phyloP scores from a whole-genome alignment of 2,329 filamentous ascomycete genomes.

The Cladosporium sp. region DNA sequence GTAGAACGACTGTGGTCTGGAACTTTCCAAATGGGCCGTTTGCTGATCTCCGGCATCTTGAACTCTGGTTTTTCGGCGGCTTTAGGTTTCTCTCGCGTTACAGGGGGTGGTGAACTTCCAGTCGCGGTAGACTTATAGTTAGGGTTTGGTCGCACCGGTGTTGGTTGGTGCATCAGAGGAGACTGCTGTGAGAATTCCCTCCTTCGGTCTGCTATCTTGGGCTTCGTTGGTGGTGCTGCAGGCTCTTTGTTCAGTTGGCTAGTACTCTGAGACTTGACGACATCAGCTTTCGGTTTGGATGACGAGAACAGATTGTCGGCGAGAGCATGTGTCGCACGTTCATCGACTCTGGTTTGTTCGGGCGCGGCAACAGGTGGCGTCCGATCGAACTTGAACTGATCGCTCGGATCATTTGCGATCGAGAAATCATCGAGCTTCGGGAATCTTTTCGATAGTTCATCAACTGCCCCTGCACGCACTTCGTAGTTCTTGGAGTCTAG shows the following conservation, averaged over 20 bases:
- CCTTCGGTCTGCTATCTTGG: slow-evolving; percentile 5
- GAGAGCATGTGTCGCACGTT: slow-evolving; percentile 69
- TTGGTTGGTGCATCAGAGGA: slow-evolving; percentile 38
- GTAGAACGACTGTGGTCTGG: slow-evolving; percentile 47
- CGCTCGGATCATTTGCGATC: slow-evolving; percentile 75
- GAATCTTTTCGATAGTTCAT: slow-evolving; percentile 81
- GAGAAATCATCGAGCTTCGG: slow-evolving; percentile 92
- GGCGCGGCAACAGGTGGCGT: slow-evolving; percentile 11
- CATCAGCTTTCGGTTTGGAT: slow-evolving; percentile 11
- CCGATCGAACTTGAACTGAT: slow-evolving; percentile 70
- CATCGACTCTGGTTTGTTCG: slow-evolving; percentile 53
- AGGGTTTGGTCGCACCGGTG: slow-evolving; percentile 41
- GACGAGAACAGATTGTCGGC: slow-evolving; percentile 75
- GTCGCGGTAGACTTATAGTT: slow-evolving; percentile 59
- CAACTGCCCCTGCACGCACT: slow-evolving; percentile 51
- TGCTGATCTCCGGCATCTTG: slow-evolving; percentile 38
- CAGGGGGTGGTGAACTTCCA: slow-evolving; percentile 39
- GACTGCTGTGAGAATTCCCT: slow-evolving; percentile 12
- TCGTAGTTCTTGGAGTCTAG: slow-evolving; percentile 64
- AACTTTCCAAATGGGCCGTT: slow-evolving; percentile 52
- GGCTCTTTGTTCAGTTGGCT: slow-evolving; percentile 12
- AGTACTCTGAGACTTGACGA: slow-evolving; percentile 13
- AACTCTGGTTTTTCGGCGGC: not conserved
- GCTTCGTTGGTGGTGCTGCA: slow-evolving; percentile 12
- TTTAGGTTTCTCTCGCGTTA: slow-evolving; percentile 13